Evolutionary conservation across 768 basidiomycete species (phyloP), one percentile per base, ranked within the genome.

Genomic region (Cystoderma amianthinum): DNA sequence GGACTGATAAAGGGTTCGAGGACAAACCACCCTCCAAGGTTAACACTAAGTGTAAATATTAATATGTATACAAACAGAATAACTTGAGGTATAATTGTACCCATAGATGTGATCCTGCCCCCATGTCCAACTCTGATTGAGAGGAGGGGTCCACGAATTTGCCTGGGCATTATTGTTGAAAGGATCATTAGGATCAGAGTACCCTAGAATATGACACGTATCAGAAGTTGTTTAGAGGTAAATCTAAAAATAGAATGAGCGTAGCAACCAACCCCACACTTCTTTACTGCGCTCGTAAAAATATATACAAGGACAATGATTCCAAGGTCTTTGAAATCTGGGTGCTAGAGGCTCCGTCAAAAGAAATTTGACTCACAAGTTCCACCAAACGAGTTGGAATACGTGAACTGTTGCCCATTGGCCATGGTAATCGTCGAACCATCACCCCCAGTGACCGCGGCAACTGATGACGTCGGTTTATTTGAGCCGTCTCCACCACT

Each of bases 61-160:
- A 30, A 44, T 35, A 7, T 28, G 11, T 15, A 7, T 12, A 19
- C 16, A 19, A 9, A 7, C 9, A 11, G 37, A 10, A 16, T 10
- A 5, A 19, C 17, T 10, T 11, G 11, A 12, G 5, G 17, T 19
- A 11, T 19, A 7, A 25, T 21, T 69, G 3, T 48, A 83, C 83
- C 84, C 82, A 47, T 65, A 66, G 22, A 85, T 60, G 32, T 65
- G 74, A 63, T 88, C 73, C 38, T 64, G 63, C 11, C 75, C 78
- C 67, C 69, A 92, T 17, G 63, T 70, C 86, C 89, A 95, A 19
- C 65, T 74, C 51, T 80, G 68, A 62, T 84, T 85, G 37, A 95
- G 65, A 5, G 84, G 72, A 1, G 87, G 88, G 4, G 85, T 83
- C 81, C 85, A 93, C 2, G 74, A 78, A 51, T 92, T 88, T 6